These are phyloP conservation scores for Picea mariana DNA, from an alignment of 83 land plant genomes.

Conservation along the genomic window DNA sequence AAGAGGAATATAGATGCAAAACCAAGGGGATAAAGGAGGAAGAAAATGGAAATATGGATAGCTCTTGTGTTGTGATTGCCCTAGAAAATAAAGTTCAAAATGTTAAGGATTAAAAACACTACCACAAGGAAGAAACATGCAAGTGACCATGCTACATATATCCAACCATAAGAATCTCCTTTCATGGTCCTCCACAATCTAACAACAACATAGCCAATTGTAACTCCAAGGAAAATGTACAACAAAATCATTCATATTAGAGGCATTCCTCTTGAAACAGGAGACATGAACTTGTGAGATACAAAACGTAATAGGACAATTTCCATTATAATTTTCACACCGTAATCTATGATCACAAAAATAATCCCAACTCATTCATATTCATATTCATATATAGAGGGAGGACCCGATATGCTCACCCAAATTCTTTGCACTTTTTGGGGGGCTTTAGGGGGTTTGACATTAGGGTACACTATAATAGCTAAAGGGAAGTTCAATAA, in stretches of 20 bases:
- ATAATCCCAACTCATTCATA: conserved; percentile 43
- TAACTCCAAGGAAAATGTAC: conserved; percentile 37
- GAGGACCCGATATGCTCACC: conserved; percentile 87
- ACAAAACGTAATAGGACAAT: conserved; percentile 27
- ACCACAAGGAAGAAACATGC: conserved; percentile 81
- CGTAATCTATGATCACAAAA: conserved; percentile 35
- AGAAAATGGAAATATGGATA: conserved; percentile 65
- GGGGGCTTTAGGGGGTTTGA: conserved; percentile 27
- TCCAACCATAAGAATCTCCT: conserved; percentile 60
- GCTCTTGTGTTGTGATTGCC: conserved; percentile 71
- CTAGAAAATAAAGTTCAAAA: conserved; percentile 67
- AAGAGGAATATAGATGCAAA: conserved; percentile 75
- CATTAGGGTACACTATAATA: conserved; percentile 59
- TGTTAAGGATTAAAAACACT: conserved; percentile 44
- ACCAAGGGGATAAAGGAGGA: conserved; percentile 65
- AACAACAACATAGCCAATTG: conserved; percentile 36
- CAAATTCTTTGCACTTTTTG: conserved; percentile 76
- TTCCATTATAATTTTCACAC: conserved; percentile 34
- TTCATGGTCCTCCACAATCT: conserved; percentile 64
- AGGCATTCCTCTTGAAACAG: conserved; percentile 38
- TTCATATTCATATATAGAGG: conserved; percentile 67
- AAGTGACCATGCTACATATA: conserved; percentile 63
- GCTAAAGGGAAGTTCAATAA: conserved; percentile 54
- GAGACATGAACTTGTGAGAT: conserved; percentile 34
- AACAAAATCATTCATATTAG: neutral